phyloP scores from a whole-genome alignment of 2,329 filamentous ascomycete species.

The Colletotrichum cordylinicola region DNA sequence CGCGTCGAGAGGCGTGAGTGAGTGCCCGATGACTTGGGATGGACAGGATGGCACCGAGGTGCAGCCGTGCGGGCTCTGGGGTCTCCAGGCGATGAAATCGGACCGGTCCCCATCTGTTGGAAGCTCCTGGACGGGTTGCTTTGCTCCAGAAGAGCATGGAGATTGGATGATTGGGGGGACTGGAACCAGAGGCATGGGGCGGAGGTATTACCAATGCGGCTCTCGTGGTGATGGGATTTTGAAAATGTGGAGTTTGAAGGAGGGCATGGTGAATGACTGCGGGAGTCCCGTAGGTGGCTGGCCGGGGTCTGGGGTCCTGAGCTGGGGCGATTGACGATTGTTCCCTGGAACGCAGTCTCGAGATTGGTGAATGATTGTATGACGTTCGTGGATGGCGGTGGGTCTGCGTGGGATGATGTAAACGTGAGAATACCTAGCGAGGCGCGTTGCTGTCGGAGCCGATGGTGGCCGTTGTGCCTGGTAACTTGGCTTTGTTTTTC shows the following conservation, averaged over 20 bases:
- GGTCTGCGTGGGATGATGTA: slow-evolving; percentile 13
- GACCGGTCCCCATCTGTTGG: slow-evolving; percentile 12
- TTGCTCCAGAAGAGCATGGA: neutral
- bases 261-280: neutral
- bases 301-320: neutral
- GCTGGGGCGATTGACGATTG: neutral
- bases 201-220: slow-evolving; percentile 4
- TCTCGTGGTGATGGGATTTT: slow-evolving; percentile 4
- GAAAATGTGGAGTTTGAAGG: neutral
- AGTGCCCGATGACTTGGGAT: slow-evolving; percentile 17
- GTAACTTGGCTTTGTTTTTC: neutral
- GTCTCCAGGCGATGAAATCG: slow-evolving; percentile 20
- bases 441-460: neutral
- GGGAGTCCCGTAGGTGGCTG: neutral
- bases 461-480: neutral
- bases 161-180: neutral
- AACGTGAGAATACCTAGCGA: neutral
- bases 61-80: slow-evolving; percentile 11
- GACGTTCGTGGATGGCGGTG: slow-evolving; percentile 11
- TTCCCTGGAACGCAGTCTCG: neutral
- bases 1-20: neutral
- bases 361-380: neutral
- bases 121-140: neutral
- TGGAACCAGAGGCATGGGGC: neutral
- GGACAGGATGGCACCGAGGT: slow-evolving; percentile 13